Conservation (phyloP, 257 asterid species). For the Salvia rosmarinus region DNA sequence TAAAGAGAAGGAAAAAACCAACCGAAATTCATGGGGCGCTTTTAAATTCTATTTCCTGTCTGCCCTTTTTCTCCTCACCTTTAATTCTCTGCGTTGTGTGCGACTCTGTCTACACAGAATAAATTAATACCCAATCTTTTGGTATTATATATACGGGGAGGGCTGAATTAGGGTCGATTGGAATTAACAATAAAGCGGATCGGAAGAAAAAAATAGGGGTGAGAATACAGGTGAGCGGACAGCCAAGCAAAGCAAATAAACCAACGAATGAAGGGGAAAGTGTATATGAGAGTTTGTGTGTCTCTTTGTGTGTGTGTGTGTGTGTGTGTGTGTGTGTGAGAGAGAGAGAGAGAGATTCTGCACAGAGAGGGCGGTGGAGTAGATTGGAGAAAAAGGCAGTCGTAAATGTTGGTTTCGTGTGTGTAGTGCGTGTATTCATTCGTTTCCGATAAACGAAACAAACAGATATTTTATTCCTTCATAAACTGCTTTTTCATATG, state of each 20-base stretch:
- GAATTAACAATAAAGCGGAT: slow-evolving; percentile 37
- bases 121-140: slow-evolving; percentile 35
- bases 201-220: slow-evolving; percentile 45
- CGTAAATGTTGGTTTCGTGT: background rate
- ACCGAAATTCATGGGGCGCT: slow-evolving; percentile 56
- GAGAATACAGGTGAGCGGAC: slow-evolving; percentile 53
- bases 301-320: background rate
- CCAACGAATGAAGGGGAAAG: slow-evolving; percentile 38
- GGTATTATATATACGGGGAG: slow-evolving; percentile 22
- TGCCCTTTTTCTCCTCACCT: slow-evolving; percentile 43
- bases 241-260: slow-evolving; percentile 51
- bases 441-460: background rate
- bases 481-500: background rate
- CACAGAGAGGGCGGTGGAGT: slow-evolving; percentile 34
- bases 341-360: slow-evolving; percentile 20
- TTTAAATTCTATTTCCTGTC: slow-evolving; percentile 27
- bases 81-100: slow-evolving; percentile 44
- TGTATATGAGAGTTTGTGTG: background rate
- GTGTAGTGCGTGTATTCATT: background rate
- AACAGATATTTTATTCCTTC: background rate
- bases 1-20: slow-evolving; percentile 38
- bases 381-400: slow-evolving; percentile 25
- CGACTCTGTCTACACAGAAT: slow-evolving; percentile 45
- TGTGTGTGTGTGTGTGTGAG: background rate
- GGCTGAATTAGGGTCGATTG: slow-evolving; percentile 30